These are phyloP conservation scores for Kwoniella sp. DNA, from an alignment of 768 basidiomycete genomes.

Conservation along the genomic window DNA sequence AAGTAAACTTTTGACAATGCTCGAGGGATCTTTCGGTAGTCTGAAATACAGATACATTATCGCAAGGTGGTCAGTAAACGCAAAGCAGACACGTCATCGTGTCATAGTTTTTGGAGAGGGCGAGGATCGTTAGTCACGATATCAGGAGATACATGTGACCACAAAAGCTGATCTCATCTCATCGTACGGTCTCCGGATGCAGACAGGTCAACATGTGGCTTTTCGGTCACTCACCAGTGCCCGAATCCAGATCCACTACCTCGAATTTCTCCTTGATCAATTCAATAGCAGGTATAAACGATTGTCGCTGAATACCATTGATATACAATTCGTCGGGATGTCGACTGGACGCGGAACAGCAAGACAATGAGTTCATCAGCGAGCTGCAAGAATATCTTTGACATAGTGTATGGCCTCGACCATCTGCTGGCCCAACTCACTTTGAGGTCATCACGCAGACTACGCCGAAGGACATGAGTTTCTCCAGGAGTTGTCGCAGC, in stretches of 20 bases:
- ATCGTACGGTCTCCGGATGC: too few relatives aligned
- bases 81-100: too few relatives aligned
- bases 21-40: conserved; percentile 91
- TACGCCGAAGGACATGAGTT: conserved; percentile 82
- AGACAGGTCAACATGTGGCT: background rate
- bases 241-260: conserved; percentile 92
- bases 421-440: conserved; percentile 61
- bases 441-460: conserved; percentile 97
- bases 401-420: background rate
- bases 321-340: conserved; percentile 97
- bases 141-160: too few relatives aligned
- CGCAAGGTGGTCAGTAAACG: background rate
- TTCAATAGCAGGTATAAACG: conserved; percentile 93
- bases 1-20: conserved; percentile 94
- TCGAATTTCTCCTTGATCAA: conserved; percentile 83
- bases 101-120: too few relatives aligned
- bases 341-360: conserved; percentile 67
- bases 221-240: conserved; percentile 80
- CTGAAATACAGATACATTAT: conserved; percentile 57
- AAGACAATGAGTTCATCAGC: conserved; percentile 2
- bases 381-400: too few relatives aligned
- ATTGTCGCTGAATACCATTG: conserved; percentile 94
- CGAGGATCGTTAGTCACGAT: too few relatives aligned
- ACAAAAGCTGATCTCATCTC: too few relatives aligned
- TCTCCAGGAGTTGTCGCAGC: conserved; percentile 81